These are phyloP conservation scores for Macrotyloma uniflorum DNA, from an alignment of 306 rosid genomes.

Conservation along the genomic window DNA sequence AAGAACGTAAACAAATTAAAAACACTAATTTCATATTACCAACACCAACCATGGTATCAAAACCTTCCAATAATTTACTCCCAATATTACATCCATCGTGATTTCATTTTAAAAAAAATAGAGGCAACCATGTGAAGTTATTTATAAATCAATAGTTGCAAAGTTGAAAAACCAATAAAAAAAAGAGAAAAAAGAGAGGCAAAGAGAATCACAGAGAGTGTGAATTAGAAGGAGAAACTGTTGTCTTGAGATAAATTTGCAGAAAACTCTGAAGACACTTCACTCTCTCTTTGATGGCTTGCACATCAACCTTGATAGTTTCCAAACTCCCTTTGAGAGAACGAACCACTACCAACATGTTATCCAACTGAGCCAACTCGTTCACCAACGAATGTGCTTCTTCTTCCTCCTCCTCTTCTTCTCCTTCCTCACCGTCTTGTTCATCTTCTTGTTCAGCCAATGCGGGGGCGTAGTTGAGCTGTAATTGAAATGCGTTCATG, in stretches of 20 bases:
- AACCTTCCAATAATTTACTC: slow-evolving; percentile 1
- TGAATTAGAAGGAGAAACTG: neutral
- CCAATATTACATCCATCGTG: neutral
- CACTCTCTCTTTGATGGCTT: slow-evolving; percentile 33
- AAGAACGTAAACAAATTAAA: neutral
- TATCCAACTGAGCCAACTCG: slow-evolving; percentile 32
- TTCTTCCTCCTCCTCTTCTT: neutral
- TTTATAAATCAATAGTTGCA: slow-evolving; percentile 27
- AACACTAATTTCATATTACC: neutral
- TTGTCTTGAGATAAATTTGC: slow-evolving; percentile 39
- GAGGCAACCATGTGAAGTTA: slow-evolving; percentile 5
- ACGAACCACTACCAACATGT: slow-evolving; percentile 23
- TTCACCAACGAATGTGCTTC: slow-evolving; percentile 23
- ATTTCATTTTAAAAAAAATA: neutral
- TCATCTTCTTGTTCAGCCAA: neutral
- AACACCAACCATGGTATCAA: slow-evolving; percentile 1
- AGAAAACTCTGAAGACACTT: slow-evolving; percentile 40
- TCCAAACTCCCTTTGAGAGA: slow-evolving; percentile 32
- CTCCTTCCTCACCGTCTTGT: neutral
- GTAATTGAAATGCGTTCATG: slow-evolving; percentile 33
- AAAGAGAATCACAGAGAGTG: neutral
- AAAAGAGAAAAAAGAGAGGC: too few relatives aligned
- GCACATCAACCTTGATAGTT: slow-evolving; percentile 33
- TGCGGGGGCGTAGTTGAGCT: slow-evolving; percentile 19
- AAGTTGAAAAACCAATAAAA: neutral